Conservation (phyloP, 805 yeast genomes). For the Nakazawaea populi region DNA sequence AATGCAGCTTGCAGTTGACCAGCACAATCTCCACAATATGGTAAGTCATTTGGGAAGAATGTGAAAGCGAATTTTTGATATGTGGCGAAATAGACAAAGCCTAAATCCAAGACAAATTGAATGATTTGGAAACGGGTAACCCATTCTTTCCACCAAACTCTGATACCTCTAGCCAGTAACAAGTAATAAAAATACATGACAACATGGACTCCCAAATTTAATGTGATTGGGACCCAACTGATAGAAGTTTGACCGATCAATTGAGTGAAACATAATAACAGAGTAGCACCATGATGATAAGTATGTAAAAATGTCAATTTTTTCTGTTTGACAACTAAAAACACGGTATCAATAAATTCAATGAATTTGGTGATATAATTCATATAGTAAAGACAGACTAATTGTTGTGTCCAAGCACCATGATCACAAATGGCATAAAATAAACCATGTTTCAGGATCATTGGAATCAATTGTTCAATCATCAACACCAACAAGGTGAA, state of each 20-base stretch:
- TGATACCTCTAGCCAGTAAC: slow-evolving; percentile 84
- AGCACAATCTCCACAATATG: slow-evolving; percentile 79
- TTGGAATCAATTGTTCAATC: slow-evolving; percentile 83
- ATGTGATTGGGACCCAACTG: slow-evolving; percentile 89
- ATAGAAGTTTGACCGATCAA: slow-evolving; percentile 85
- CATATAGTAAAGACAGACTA: slow-evolving; percentile 82
- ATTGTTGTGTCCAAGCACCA: slow-evolving; percentile 76
- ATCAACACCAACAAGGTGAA: slow-evolving; percentile 59
- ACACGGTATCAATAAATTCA: slow-evolving; percentile 87
- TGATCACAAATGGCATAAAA: slow-evolving; percentile 77
- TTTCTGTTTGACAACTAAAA: slow-evolving; percentile 87
- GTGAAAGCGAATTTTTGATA: slow-evolving; percentile 80
- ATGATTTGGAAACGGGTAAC: slow-evolving; percentile 93
- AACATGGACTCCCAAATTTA: slow-evolving; percentile 90
- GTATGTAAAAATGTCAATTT: slow-evolving; percentile 90
- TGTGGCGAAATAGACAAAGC: slow-evolving; percentile 89
- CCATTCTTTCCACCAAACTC: slow-evolving; percentile 99
- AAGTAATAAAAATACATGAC: slow-evolving; percentile 98
- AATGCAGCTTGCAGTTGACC: slow-evolving; percentile 94
- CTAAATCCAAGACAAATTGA: slow-evolving; percentile 86
- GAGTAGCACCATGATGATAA: slow-evolving; percentile 98
- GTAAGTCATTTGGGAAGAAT: slow-evolving; percentile 56
- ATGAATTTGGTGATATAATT: slow-evolving; percentile 86
- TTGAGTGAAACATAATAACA: slow-evolving; percentile 89
- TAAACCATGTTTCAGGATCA: slow-evolving; percentile 66